These are phyloP conservation scores for Hypoxylon subgilvum DNA, from an alignment of 495 filamentous ascomycete species.

Conservation along the genomic window DNA sequence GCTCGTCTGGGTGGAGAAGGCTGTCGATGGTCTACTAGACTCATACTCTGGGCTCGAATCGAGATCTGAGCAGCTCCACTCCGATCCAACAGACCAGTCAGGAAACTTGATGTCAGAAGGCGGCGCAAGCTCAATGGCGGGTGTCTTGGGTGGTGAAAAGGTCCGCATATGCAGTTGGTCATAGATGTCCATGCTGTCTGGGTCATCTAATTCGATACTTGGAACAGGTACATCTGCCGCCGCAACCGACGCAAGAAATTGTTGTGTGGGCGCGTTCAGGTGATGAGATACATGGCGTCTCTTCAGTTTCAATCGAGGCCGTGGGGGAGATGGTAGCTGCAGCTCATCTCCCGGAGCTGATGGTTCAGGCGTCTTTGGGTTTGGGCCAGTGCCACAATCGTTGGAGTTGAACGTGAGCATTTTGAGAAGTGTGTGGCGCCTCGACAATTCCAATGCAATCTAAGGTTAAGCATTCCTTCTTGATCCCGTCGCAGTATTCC, in stretches of 20 bases:
- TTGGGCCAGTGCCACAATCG: conserved; percentile 41
- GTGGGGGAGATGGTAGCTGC: conserved; percentile 49
- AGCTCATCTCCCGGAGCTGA: conserved; percentile 39
- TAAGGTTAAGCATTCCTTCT: conserved; percentile 19
- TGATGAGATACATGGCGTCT: conserved; percentile 53
- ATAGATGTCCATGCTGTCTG: conserved; percentile 40
- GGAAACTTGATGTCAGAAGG: conserved; percentile 48
- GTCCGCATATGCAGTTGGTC: conserved; percentile 40
- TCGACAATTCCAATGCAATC: conserved; percentile 12
- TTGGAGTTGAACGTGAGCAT: conserved; percentile 53
- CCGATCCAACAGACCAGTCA: conserved; percentile 54
- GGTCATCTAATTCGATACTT: conserved; percentile 55
- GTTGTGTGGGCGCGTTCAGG: conserved; percentile 58
- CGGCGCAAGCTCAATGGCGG: conserved; percentile 46
- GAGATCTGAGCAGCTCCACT: conserved; percentile 50
- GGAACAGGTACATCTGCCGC: conserved; percentile 63
- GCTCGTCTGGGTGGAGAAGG: conserved; percentile 57
- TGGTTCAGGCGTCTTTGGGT: conserved; percentile 55
- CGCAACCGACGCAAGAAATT: conserved; percentile 63
- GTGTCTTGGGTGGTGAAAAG: conserved; percentile 55
- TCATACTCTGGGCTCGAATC: conserved; percentile 58
- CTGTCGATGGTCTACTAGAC: conserved; percentile 57
- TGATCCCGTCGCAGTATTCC: conserved; percentile 28
- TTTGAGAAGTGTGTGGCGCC: conserved; percentile 13
- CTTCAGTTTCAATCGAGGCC: conserved; percentile 54